Evolutionary conservation across 176 grass and related monocot species (phyloP).

Genomic region (Calamus simplicifolius): DNA sequence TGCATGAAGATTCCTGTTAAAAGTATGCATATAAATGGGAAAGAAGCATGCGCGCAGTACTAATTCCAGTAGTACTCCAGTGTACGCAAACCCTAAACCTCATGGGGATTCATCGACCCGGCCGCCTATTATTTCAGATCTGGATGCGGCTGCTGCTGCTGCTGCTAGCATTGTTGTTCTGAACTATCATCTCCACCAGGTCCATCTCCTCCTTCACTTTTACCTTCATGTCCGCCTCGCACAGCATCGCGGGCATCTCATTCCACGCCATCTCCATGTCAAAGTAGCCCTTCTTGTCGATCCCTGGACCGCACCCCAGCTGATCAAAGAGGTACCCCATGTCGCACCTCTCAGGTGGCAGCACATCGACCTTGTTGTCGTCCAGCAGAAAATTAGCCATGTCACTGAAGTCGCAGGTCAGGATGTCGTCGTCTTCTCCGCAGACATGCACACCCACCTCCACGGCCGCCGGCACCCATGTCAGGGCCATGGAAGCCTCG

Average conservation of each 20-base stretch:
- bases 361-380: constrained; percentile 14
- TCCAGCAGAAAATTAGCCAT: constrained; percentile 39
- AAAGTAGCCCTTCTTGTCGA: constrained; percentile 2
- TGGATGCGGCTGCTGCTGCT: background rate
- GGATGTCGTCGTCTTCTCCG: constrained; percentile 18
- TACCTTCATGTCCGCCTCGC: constrained; percentile 5
- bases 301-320: background rate
- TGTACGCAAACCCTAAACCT: too few species aligned
- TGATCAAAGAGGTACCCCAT: constrained; percentile 4
- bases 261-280: constrained; percentile 50
- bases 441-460: background rate
- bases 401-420: constrained; percentile 30
- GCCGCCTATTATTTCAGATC: too few species aligned
- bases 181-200: constrained; percentile 46
- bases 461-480: background rate
- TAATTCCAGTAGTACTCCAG: too few species aligned
- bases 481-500: background rate
- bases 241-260: background rate
- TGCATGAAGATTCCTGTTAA: too few species aligned
- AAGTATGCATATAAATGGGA: too few species aligned
- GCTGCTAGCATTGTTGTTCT: background rate
- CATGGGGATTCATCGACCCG: too few species aligned
- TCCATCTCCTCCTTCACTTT: constrained; percentile 57
- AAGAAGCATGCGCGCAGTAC: too few species aligned
- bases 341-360: background rate